Evolutionary conservation across 345 rosid genomes (phyloP).

Genomic region (Acer saccharum): DNA sequence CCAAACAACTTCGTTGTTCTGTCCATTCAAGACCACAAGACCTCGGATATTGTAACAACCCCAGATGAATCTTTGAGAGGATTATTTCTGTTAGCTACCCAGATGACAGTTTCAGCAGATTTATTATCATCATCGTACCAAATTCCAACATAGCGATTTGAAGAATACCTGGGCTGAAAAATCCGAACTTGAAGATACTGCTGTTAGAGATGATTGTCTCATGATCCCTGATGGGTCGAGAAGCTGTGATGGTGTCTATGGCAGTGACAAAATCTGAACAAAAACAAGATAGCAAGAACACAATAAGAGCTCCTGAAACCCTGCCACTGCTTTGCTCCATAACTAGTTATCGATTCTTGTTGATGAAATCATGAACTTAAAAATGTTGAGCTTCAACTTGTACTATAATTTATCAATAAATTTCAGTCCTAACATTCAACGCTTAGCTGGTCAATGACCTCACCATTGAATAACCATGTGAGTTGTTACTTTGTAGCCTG

Average conservation of each 20-base stretch:
- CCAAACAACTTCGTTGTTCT: constrained; percentile 41
- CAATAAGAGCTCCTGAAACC: neutral
- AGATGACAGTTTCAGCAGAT: constrained; percentile 33
- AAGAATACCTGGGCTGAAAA: constrained; percentile 55
- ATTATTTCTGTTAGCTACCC: constrained; percentile 58
- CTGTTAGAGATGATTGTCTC: constrained; percentile 33
- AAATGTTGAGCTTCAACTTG: neutral
- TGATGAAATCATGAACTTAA: neutral
- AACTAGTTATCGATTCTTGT: neutral
- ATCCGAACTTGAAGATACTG: constrained; percentile 48
- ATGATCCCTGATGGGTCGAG: constrained; percentile 39
- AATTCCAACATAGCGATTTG: constrained; percentile 50
- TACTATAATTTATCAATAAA: neutral
- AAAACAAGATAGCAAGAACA: constrained; percentile 24
- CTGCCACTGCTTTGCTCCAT: neutral
- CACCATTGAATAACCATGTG: neutral
- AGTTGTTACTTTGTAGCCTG: too few relatives aligned
- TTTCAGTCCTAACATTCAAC: neutral
- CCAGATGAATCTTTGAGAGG: constrained; percentile 55
- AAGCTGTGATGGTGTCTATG: constrained; percentile 33
- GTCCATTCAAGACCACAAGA: constrained; percentile 46
- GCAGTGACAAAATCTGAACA: constrained; percentile 18
- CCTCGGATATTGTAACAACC: constrained; percentile 30
- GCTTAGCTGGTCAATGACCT: neutral
- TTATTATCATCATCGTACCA: constrained; percentile 38